Evolutionary conservation across 2,329 filamentous ascomycete genomes (phyloP).

Genomic region (Decorospora gaudefroyi): DNA sequence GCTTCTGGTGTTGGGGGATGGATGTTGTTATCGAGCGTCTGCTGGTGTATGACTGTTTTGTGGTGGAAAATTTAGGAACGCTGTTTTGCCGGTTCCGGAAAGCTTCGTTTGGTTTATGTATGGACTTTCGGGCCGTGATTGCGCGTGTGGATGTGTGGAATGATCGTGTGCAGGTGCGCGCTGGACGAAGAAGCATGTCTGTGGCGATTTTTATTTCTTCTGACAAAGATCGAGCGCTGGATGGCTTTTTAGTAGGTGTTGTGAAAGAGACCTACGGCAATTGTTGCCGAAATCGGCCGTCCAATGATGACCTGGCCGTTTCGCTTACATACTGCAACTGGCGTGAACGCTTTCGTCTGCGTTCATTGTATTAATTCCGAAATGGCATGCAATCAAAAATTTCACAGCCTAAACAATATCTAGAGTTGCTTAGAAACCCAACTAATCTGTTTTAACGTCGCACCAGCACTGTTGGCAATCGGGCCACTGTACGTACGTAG

Average conservation of each 20-base stretch:
- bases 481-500: too few species aligned
- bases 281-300: slow-evolving; percentile 28
- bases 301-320: slow-evolving; percentile 22
- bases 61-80: slow-evolving; percentile 38
- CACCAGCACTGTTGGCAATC: too few species aligned
- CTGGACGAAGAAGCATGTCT: slow-evolving; percentile 27
- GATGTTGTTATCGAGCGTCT: slow-evolving; percentile 27
- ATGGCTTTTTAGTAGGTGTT: slow-evolving; percentile 15
- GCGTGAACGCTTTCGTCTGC: too few species aligned
- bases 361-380: too few species aligned
- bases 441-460: too few species aligned
- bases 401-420: too few species aligned
- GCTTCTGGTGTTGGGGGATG: slow-evolving; percentile 22
- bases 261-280: slow-evolving; percentile 15
- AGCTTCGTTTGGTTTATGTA: slow-evolving; percentile 24
- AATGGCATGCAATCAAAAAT: too few species aligned
- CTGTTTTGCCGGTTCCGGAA: slow-evolving; percentile 41
- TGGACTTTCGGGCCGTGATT: slow-evolving; percentile 27
- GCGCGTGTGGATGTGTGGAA: slow-evolving; percentile 24
- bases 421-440: too few species aligned
- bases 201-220: slow-evolving; percentile 7
- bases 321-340: slow-evolving; percentile 22
- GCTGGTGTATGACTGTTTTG: slow-evolving; percentile 25
- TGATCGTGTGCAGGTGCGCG: slow-evolving; percentile 23
- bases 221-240: slow-evolving; percentile 12